phyloP scores from a whole-genome alignment of 2,329 filamentous ascomycete genomes.

The Trichoderma oligosporum region DNA sequence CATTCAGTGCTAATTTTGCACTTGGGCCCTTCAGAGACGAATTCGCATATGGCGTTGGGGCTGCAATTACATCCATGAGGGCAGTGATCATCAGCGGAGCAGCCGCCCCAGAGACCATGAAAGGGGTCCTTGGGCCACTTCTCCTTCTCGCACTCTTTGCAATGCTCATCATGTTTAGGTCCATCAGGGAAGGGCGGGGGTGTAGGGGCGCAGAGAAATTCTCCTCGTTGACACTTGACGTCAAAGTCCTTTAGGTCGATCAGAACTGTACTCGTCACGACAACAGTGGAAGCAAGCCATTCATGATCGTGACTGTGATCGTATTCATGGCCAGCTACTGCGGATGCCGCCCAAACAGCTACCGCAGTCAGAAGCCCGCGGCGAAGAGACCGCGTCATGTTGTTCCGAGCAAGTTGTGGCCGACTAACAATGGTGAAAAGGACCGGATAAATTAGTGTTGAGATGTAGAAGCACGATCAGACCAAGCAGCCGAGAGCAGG shows the following conservation, averaged over 20 bases:
- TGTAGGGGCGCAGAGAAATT: background rate
- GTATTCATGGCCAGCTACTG: slow-evolving; percentile 6
- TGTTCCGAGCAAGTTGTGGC: background rate
- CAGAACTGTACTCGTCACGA: slow-evolving; percentile 4
- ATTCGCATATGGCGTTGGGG: slow-evolving; percentile 3
- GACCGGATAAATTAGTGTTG: background rate
- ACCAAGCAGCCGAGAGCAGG: background rate
- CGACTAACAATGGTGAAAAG: background rate
- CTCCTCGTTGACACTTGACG: background rate
- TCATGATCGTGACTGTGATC: background rate
- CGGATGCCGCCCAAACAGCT: slow-evolving; percentile 11
- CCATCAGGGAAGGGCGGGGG: background rate
- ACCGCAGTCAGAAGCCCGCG: slow-evolving; percentile 10
- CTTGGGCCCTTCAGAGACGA: background rate
- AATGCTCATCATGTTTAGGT: background rate
- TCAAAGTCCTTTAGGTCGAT: slow-evolving; percentile 7
- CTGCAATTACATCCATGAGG: background rate
- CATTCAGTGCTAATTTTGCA: slow-evolving; percentile 1
- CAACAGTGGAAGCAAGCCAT: slow-evolving; percentile 12
- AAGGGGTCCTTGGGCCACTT: background rate
- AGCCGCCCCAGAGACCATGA: slow-evolving; percentile 2
- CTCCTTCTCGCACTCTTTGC: background rate
- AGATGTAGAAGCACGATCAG: background rate
- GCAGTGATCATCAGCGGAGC: background rate
- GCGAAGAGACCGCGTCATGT: slow-evolving; percentile 12